These are phyloP conservation scores for Scleromitrula shiraiana DNA, from an alignment of 2,329 filamentous ascomycete genomes.

Conservation along the genomic window DNA sequence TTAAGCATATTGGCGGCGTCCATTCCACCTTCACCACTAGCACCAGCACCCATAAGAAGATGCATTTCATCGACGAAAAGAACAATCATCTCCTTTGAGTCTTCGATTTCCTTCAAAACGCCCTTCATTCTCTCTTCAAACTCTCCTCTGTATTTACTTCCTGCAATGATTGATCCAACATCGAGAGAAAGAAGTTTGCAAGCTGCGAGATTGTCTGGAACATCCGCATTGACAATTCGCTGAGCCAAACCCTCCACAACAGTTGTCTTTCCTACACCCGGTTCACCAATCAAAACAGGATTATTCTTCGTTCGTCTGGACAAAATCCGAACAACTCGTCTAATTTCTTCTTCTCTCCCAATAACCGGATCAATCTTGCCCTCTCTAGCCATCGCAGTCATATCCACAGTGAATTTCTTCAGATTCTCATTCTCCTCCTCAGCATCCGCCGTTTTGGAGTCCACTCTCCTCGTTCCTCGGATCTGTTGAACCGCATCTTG, in stretches of 20 bases:
- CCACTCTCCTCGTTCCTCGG: constrained; percentile 84
- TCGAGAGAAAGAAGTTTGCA: constrained; percentile 94
- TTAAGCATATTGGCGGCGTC: constrained; percentile 96
- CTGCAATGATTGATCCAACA: constrained; percentile 88
- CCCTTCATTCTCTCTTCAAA: constrained; percentile 99
- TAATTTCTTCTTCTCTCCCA: constrained; percentile 90
- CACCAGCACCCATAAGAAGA: constrained; percentile 93
- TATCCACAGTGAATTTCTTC: constrained; percentile 97
- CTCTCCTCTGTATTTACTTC: constrained; percentile 96
- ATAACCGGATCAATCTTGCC: constrained; percentile 98
- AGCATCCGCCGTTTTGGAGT: constrained; percentile 90
- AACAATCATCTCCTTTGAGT: constrained; percentile 93
- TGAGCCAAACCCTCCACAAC: constrained; percentile 94
- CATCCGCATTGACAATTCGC: constrained; percentile 92
- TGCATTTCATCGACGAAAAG: constrained; percentile 99
- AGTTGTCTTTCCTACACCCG: constrained; percentile 96
- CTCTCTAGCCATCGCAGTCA: constrained; percentile 92
- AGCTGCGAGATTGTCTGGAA: constrained; percentile 87
- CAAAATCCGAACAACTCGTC: constrained; percentile 83
- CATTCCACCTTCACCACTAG: constrained; percentile 95
- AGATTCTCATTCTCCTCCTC: constrained; percentile 92
- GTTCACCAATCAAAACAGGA: constrained; percentile 93
- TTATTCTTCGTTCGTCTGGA: constrained; percentile 97
- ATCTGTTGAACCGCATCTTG: constrained; percentile 88
- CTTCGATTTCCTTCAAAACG: constrained; percentile 90